Conservation (phyloP, 768 basidiomycete species). For the Myochromella boudieri region DNA sequence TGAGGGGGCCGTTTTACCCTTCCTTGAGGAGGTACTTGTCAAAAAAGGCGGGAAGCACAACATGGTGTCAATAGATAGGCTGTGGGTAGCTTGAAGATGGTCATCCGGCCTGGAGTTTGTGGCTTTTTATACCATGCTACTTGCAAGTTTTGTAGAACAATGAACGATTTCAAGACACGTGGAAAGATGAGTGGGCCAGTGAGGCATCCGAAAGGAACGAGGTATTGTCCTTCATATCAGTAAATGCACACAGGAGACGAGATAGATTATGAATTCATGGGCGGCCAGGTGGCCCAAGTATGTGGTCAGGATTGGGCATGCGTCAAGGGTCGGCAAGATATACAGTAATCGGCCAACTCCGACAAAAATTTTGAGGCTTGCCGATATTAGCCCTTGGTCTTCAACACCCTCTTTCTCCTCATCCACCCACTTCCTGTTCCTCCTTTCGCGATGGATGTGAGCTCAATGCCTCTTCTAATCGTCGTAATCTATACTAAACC, state of each 20-base stretch:
- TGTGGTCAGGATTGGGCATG: not conserved
- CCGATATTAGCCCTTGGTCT: conserved; percentile 15
- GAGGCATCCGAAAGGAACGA: too few relatives aligned
- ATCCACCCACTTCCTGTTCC: conserved; percentile 24
- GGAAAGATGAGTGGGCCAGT: too few relatives aligned
- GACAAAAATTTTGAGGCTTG: conserved; percentile 52
- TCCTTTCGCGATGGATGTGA: conserved; percentile 47
- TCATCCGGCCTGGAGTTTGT: too few relatives aligned
- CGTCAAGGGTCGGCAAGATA: conserved; percentile 1
- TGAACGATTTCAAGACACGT: too few relatives aligned
- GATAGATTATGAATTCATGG: not conserved
- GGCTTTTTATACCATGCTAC: too few relatives aligned
- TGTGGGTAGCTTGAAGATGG: too few relatives aligned
- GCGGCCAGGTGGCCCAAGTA: not conserved
- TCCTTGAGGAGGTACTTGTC: not conserved
- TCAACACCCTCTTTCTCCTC: not conserved
- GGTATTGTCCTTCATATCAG: too few relatives aligned
- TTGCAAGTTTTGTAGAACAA: too few relatives aligned
- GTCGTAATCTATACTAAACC: conserved; percentile 13
- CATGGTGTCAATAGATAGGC: not conserved
- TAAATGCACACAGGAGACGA: too few relatives aligned
- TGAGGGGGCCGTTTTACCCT: not conserved
- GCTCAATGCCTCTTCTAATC: conserved; percentile 20
- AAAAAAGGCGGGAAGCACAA: not conserved
- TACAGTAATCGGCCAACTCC: conserved; percentile 53